phyloP scores from a whole-genome alignment of 2,329 filamentous ascomycete genomes.

The Cladophialophora chaetospira region DNA sequence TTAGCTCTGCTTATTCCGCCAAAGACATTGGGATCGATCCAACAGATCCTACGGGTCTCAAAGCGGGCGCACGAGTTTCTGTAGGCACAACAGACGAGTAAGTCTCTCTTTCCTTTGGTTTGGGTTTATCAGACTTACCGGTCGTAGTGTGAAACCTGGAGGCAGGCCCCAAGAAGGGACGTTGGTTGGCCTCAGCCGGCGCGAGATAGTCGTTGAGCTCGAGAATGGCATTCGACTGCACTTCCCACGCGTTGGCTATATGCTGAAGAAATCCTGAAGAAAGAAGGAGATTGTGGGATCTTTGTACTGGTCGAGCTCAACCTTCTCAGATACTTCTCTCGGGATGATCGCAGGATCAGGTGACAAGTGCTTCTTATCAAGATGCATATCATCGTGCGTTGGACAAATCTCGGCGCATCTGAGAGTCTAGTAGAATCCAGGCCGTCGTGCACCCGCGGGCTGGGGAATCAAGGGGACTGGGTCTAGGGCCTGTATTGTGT shows the following conservation, averaged over 20 bases:
- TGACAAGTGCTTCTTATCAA: too few species aligned
- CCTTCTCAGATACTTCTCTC: too few species aligned
- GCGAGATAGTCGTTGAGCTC: slow-evolving; percentile 21
- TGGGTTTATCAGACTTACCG: neutral
- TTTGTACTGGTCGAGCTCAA: too few species aligned
- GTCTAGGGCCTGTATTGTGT: slow-evolving; percentile 5
- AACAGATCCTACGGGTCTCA: slow-evolving; percentile 14
- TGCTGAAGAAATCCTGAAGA: slow-evolving; percentile 11
- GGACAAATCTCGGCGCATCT: neutral
- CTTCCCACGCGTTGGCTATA: slow-evolving; percentile 20
- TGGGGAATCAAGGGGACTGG: neutral
- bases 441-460: slow-evolving; percentile 8
- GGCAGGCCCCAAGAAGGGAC: slow-evolving; percentile 10
- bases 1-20: slow-evolving; percentile 12
- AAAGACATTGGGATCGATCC: slow-evolving; percentile 16
- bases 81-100: slow-evolving; percentile 23
- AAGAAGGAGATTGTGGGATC: too few species aligned
- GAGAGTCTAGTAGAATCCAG: slow-evolving; percentile 27
- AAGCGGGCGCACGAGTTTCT: slow-evolving; percentile 10
- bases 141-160: slow-evolving; percentile 11
- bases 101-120: neutral
- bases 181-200: slow-evolving; percentile 16
- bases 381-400: neutral
- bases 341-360: too few species aligned
- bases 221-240: slow-evolving; percentile 22